Conservation (phyloP, 441 rosid genomes). For the Adansonia gregorii region DNA sequence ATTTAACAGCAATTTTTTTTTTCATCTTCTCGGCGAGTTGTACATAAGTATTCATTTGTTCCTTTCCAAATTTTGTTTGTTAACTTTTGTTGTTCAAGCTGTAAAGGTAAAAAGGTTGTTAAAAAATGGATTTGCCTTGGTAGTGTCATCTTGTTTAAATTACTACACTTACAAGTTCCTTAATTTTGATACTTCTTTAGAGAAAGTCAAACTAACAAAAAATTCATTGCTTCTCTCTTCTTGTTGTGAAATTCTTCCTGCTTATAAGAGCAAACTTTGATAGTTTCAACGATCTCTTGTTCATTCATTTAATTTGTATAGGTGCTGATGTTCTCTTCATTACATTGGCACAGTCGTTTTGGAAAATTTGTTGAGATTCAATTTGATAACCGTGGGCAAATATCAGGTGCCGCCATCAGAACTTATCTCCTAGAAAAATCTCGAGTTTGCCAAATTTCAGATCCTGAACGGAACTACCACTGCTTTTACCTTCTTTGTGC, state of each 20-base stretch:
- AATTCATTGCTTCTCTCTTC: neutral
- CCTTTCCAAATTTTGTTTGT: neutral
- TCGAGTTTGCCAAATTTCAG: constrained; percentile 93
- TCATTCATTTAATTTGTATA: constrained; percentile 18
- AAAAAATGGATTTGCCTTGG: constrained; percentile 16
- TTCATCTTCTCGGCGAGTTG: constrained; percentile 12
- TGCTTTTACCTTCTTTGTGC: constrained; percentile 92
- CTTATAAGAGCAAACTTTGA: constrained; percentile 14
- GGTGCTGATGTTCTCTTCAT: constrained; percentile 26
- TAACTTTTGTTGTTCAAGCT: neutral
- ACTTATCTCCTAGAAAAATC: constrained; percentile 95
- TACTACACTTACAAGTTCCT: neutral
- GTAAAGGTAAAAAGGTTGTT: constrained; percentile 12
- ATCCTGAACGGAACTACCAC: constrained; percentile 90
- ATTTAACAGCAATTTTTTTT: constrained; percentile 2
- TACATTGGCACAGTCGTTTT: constrained; percentile 70
- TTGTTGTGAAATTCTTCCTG: constrained; percentile 2
- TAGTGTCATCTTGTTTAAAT: constrained; percentile 3
- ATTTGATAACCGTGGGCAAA: constrained; percentile 72
- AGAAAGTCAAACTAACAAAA: constrained; percentile 7
- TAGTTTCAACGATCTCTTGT: constrained; percentile 17
- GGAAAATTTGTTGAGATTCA: constrained; percentile 97
- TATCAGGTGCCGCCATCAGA: constrained; percentile 97
- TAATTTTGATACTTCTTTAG: neutral
- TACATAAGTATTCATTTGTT: neutral